phyloP scores from a whole-genome alignment of 164 flowering plant genomes.

The Umbellularia californica region DNA sequence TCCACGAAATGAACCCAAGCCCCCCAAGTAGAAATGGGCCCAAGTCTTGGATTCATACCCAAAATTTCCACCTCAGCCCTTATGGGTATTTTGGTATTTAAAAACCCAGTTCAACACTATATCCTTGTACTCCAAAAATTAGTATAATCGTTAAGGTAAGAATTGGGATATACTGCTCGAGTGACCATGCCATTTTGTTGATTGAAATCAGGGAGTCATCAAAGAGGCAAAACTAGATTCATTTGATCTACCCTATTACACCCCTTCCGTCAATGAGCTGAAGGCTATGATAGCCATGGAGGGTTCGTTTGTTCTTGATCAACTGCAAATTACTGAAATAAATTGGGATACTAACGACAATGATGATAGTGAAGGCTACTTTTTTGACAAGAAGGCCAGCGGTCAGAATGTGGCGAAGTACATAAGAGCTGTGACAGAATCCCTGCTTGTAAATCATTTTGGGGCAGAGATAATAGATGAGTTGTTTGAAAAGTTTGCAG shows the following conservation, averaged over 20 bases:
- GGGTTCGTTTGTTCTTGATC: no score
- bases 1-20: no score
- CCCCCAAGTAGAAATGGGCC: no score
- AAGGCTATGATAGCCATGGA: constrained; percentile 15
- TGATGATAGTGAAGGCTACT: not conserved
- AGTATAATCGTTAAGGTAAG: no score
- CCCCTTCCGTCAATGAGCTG: constrained; percentile 37
- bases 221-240: constrained; percentile 39
- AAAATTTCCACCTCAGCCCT: no score
- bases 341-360: not conserved
- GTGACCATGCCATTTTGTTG: not conserved
- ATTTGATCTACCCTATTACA: constrained; percentile 45
- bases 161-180: no score
- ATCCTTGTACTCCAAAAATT: no score
- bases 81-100: no score
- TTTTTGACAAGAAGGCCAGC: not conserved
- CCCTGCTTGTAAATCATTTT: constrained; percentile 57
- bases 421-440: constrained; percentile 46
- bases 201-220: constrained; percentile 26
- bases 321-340: no score
- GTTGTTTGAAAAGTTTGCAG: constrained; percentile 49
- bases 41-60: no score
- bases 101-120: no score
- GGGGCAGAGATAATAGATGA: constrained; percentile 52
- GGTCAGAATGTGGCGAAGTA: not conserved